These are phyloP conservation scores for Mycena alexandri DNA, from an alignment of 768 basidiomycete species.

Conservation along the genomic window DNA sequence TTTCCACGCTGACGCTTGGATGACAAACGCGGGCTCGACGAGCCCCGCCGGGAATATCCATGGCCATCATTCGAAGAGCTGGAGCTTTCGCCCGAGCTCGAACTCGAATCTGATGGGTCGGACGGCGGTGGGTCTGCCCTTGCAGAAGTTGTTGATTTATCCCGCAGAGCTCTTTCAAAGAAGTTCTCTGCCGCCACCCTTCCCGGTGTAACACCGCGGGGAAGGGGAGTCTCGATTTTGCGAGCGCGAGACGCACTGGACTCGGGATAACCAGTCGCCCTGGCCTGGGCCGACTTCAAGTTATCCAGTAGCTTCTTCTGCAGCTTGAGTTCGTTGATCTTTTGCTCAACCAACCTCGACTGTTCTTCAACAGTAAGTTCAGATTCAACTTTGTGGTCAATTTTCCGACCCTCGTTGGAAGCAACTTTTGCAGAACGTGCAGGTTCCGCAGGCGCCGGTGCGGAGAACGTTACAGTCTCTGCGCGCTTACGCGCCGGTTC, in stretches of 20 bases:
- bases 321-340: neutral
- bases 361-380: neutral
- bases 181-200: conserved; percentile 1
- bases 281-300: neutral
- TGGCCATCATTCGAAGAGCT: conserved; percentile 9
- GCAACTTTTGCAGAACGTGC: too few relatives aligned
- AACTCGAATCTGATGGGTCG: conserved; percentile 2
- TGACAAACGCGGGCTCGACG: neutral
- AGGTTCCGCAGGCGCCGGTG: too few relatives aligned
- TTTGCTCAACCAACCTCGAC: neutral
- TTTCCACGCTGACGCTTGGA: neutral
- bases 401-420: too few relatives aligned
- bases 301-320: neutral
- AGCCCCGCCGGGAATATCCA: neutral
- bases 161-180: conserved; percentile 6
- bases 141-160: neutral
- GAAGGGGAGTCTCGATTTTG: neutral
- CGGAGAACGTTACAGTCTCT: too few relatives aligned
- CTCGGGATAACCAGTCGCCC: neutral
- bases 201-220: neutral
- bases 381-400: neutral
- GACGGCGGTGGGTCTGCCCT: neutral
- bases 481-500: too few relatives aligned
- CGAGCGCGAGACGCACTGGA: neutral
- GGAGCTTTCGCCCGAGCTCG: neutral